Conservation (phyloP, 208 protist species). For the Angomonas deanei region DNA sequence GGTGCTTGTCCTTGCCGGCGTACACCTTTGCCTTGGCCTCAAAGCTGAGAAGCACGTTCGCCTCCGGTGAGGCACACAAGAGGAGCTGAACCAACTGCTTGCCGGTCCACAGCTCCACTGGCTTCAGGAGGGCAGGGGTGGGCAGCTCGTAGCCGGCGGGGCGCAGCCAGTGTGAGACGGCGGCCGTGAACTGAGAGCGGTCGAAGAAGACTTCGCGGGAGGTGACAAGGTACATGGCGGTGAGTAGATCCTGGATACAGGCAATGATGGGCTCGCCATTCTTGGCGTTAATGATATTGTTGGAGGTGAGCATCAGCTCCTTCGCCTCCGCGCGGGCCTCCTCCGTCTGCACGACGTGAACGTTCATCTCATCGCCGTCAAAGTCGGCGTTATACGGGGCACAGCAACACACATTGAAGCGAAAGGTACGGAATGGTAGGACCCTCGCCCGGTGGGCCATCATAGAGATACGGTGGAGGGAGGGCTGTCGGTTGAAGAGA, state of each 20-base stretch:
- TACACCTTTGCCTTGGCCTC: slow-evolving; percentile 91
- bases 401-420: slow-evolving; percentile 99
- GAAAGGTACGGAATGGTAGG: slow-evolving; percentile 97
- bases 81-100: slow-evolving; percentile 98
- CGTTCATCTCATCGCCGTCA: slow-evolving; percentile 99
- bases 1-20: slow-evolving; percentile 43
- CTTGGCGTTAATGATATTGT: slow-evolving; percentile 98
- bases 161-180: slow-evolving; percentile 88
- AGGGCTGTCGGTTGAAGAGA: slow-evolving; percentile 99
- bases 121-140: slow-evolving; percentile 96
- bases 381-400: slow-evolving; percentile 99
- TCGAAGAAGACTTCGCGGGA: slow-evolving; percentile 96
- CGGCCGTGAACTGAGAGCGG: slow-evolving; percentile 81
- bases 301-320: slow-evolving; percentile 93
- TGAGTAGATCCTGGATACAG: slow-evolving; percentile 99
- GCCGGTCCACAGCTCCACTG: slow-evolving; percentile 97
- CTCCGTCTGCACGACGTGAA: slow-evolving; percentile 99
- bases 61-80: slow-evolving; percentile 56
- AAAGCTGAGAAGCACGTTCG: slow-evolving; percentile 83
- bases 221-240: slow-evolving; percentile 95
- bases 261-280: slow-evolving; percentile 98
- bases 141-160: slow-evolving; percentile 89
- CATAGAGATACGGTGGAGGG: slow-evolving; percentile 98
- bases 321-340: slow-evolving; percentile 97
- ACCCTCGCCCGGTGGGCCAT: slow-evolving; percentile 97